Evolutionary conservation across 345 rosid species (phyloP), one percentile per base, ranked within the genome.

Genomic region (Lumnitzera racemosa): DNA sequence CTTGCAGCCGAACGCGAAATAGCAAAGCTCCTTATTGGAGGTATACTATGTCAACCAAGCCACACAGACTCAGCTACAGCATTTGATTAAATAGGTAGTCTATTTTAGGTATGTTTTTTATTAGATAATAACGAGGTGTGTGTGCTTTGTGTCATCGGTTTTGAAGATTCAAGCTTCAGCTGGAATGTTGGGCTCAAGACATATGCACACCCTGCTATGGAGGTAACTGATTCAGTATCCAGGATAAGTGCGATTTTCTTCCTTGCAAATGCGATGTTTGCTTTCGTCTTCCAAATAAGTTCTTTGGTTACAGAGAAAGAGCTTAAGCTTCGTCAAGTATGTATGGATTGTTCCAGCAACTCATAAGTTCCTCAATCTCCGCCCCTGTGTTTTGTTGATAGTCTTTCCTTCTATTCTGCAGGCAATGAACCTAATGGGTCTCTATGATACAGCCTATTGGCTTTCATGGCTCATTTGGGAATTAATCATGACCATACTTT

Each of bases 261-360:
- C 77, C 96, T 92, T 56, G 98, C 98, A 11, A 78, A 81, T 58
- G 81, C 96, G 2, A 87, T 89, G 96, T 92, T 92, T 64, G 82
- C 88, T 61, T 92, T 92, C 59, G 98, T 87, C 57, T 75, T 92
- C 57, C 96, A 92, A 55, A 82, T 89, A 2, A 76, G 88, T 69
- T 77, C 87, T 55, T 76, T 92, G 78, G 78, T 87, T 13, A 59
- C 80, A 20, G 98, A 89, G 84, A 92, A 83, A 71, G 98, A 92
- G 86, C 88, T 92, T 58, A 89, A 83, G 77, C 98, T 92, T 73
- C 96, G 98, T 5, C 96, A 92, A 96, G 98, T 89, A 20, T 20
- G 20, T 20, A 20, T 20, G 20, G 20, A 20, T 20, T 20, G 20
- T 20, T 20, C 20, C 20, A 29, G 2, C 36, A 29, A 6, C 36